A percentile compares a stretch with the other conserved stretches of the same genome.
Conservation (phyloP, 2,329 filamentous ascomycete species). For the Claviceps sp. region DNA sequence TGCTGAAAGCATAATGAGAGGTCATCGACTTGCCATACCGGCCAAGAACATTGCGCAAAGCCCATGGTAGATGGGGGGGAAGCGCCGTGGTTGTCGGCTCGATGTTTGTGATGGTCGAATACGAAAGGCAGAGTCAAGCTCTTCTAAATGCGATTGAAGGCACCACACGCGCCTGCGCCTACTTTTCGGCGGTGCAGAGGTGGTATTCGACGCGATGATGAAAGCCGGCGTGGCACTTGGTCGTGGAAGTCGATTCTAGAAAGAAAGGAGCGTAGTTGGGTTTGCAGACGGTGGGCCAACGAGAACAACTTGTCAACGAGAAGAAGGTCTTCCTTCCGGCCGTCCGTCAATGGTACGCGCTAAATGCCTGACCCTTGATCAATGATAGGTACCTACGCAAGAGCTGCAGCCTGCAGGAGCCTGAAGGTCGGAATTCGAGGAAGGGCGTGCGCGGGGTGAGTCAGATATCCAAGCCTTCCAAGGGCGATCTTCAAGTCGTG, state of each 20-base stretch:
- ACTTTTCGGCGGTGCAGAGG: slow-evolving; percentile 1
- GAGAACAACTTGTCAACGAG: not conserved
- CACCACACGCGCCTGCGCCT: slow-evolving; percentile 1
- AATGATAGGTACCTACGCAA: too few species aligned
- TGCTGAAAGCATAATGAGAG: slow-evolving; percentile 49
- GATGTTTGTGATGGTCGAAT: not conserved
- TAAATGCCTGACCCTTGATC: too few species aligned
- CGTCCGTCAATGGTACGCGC: too few species aligned
- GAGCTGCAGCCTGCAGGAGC: too few species aligned
- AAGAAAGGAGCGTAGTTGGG: not conserved
- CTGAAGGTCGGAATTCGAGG: too few species aligned
- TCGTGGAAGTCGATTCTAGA: not conserved
- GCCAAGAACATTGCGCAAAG: slow-evolving; percentile 42
- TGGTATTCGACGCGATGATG: not conserved
- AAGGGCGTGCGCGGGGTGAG: too few species aligned
- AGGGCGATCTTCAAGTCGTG: too few species aligned
- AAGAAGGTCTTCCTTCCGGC: not conserved
- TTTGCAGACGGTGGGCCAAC: not conserved
- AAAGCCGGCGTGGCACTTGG: not conserved
- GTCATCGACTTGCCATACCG: slow-evolving; percentile 51
- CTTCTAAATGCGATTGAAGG: not conserved
- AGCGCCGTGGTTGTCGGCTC: slow-evolving; percentile 6
- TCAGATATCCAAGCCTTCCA: too few species aligned
- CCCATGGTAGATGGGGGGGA: slow-evolving; percentile 20
- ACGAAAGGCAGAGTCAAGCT: not conserved